These are phyloP conservation scores for Zygoascus bituminiphila DNA, from an alignment of 805 yeast species.

Conservation along the genomic window DNA sequence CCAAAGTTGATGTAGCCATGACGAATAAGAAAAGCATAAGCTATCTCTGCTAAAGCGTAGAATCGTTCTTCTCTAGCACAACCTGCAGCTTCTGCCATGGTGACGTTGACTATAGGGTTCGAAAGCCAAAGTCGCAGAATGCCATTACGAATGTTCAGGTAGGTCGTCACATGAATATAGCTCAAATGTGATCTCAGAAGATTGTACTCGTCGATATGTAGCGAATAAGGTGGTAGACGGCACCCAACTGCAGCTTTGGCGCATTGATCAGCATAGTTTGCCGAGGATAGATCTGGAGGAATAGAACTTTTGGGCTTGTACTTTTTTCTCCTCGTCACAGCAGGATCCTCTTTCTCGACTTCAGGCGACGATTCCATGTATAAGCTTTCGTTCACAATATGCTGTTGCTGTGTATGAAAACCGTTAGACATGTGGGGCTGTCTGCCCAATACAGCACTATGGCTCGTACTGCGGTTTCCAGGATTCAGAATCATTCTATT, in stretches of 20 bases:
- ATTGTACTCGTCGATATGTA: conserved; percentile 31
- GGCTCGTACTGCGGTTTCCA: not conserved
- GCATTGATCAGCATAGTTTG: conserved; percentile 33
- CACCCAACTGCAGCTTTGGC: conserved; percentile 34
- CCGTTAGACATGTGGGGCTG: not conserved
- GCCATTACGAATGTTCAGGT: conserved; percentile 35
- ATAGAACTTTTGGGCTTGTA: conserved; percentile 34
- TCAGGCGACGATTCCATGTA: conserved; percentile 1
- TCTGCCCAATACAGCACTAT: not conserved
- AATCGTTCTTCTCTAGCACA: conserved; percentile 33
- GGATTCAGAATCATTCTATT: not conserved
- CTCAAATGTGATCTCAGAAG: conserved; percentile 28
- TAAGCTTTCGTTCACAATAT: not conserved
- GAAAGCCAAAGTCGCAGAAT: conserved; percentile 35
- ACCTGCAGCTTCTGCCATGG: conserved; percentile 36
- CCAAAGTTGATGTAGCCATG: conserved; percentile 38
- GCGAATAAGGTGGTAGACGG: conserved; percentile 31
- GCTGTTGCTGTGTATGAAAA: not conserved
- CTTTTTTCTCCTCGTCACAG: conserved; percentile 9
- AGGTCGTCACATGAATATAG: conserved; percentile 34
- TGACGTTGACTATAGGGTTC: conserved; percentile 35
- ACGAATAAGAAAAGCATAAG: conserved; percentile 35
- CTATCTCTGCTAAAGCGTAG: conserved; percentile 35
- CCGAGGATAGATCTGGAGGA: conserved; percentile 30
- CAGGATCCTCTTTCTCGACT: conserved; percentile 8